Conservation (phyloP, 768 basidiomycete species). For the Filobasidium floriforme region DNA sequence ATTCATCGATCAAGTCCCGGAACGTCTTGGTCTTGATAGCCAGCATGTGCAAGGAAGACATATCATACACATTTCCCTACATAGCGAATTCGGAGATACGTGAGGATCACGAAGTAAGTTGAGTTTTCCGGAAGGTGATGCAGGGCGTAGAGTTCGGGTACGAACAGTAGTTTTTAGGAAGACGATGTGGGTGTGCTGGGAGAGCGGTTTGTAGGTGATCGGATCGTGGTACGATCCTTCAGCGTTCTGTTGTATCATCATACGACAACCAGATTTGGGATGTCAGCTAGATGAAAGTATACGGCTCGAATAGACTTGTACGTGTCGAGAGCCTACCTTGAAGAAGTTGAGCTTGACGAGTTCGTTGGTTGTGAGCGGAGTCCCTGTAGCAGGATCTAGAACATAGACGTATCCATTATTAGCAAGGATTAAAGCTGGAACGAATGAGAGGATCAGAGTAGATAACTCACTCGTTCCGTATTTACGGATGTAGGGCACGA, state of each 20-base stretch:
- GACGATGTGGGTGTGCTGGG: slow-evolving; percentile 89
- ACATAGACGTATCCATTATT: no score
- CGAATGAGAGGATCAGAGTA: not conserved
- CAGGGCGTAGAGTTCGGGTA: no score
- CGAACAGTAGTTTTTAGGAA: slow-evolving; percentile 68
- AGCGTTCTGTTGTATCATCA: slow-evolving; percentile 70
- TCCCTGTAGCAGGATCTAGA: slow-evolving; percentile 49
- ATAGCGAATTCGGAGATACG: not conserved
- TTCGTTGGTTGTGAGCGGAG: slow-evolving; percentile 44
- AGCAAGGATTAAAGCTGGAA: no score
- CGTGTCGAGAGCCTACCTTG: slow-evolving; percentile 47
- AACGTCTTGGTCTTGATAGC: slow-evolving; percentile 49
- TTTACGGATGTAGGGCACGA: slow-evolving; percentile 82
- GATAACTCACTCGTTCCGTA: slow-evolving; percentile 42
- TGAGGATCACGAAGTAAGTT: no score
- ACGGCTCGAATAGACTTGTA: no score
- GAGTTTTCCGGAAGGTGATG: not conserved
- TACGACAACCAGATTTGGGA: no score
- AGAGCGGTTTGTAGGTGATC: slow-evolving; percentile 95
- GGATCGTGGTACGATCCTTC: slow-evolving; percentile 88
- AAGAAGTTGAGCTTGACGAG: slow-evolving; percentile 49
- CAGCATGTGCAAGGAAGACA: slow-evolving; percentile 41
- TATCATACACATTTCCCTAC: slow-evolving; percentile 44
- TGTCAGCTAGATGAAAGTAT: no score
- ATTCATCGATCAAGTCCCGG: slow-evolving; percentile 75